Percentiles rank a stretch among this genome's conserved stretches.
Evolutionary conservation across 2,329 filamentous ascomycete genomes (phyloP).

Genomic region (Diaporthe aspalathi): DNA sequence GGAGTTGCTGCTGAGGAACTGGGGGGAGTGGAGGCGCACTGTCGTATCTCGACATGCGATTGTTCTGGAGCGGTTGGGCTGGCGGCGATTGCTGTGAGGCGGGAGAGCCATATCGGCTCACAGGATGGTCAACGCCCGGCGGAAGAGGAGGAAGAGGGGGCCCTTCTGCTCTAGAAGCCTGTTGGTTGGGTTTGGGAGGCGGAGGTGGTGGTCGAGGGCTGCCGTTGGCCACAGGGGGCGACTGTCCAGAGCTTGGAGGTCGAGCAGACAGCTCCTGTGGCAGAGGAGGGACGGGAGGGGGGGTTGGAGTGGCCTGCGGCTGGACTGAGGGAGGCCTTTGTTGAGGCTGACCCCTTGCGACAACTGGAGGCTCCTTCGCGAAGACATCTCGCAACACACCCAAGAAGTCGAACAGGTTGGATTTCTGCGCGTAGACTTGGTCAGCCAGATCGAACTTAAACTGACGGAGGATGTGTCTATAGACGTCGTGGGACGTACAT

Average conservation of each 20-base stretch:
- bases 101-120: conserved; percentile 39
- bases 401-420: conserved; percentile 84
- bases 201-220: conserved; percentile 57
- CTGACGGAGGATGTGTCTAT: fast-evolving
- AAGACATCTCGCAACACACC: conserved; percentile 87
- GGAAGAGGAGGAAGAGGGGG: conserved; percentile 50
- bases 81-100: conserved; percentile 35
- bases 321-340: conserved; percentile 52
- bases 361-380: conserved; percentile 92
- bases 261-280: conserved; percentile 70
- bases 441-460: conserved; percentile 39
- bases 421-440: conserved; percentile 69
- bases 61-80: conserved; percentile 39
- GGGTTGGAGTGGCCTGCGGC: conserved; percentile 52
- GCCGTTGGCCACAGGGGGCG: conserved; percentile 47
- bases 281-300: conserved; percentile 78
- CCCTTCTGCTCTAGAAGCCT: conserved; percentile 47
- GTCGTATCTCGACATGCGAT: conserved; percentile 50
- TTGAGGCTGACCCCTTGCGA: conserved; percentile 72
- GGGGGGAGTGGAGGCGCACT: conserved; percentile 48
- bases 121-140: conserved; percentile 45
- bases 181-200: conserved; percentile 64
- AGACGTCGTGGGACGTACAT: conserved; percentile 69
- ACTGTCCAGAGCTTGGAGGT: conserved; percentile 51
- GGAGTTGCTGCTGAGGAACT: conserved; percentile 36